Evolutionary conservation across 2,329 filamentous ascomycete species (phyloP).

Genomic region (Metarhizium anisopliae): DNA sequence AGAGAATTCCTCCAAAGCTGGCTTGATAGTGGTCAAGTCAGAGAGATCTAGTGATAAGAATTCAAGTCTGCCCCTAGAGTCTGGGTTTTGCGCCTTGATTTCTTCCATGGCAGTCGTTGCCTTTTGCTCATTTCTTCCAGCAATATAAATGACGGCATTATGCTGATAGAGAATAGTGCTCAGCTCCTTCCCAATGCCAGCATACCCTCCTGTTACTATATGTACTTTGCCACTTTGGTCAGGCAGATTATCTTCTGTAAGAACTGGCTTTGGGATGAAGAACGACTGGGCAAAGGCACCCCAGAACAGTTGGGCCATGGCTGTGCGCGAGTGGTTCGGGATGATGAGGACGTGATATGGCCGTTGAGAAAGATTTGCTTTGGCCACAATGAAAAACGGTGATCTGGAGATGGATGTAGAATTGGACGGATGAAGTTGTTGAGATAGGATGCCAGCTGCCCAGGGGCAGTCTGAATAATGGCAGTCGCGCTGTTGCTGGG

Average conservation of each 20-base stretch:
- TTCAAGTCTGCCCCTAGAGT: conserved; percentile 29
- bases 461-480: no score
- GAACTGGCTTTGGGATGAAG: conserved; percentile 4
- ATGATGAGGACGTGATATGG: background rate
- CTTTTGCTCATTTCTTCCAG: conserved; percentile 37
- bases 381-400: background rate
- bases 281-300: background rate
- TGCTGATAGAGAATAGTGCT: conserved; percentile 42
- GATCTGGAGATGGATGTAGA: background rate
- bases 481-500: no score
- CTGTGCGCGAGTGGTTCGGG: background rate
- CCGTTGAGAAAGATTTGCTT: background rate
- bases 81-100: conserved; percentile 28
- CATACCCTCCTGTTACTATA: conserved; percentile 38
- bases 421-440: no score
- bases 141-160: conserved; percentile 47
- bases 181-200: conserved; percentile 42
- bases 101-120: conserved; percentile 33
- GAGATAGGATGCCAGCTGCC: no score
- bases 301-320: background rate
- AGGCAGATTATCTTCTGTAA: conserved; percentile 5
- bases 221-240: conserved; percentile 26
- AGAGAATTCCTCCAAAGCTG: conserved; percentile 22
- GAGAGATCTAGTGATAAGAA: conserved; percentile 37
- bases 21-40: conserved; percentile 26